phyloP scores from a whole-genome alignment of 768 basidiomycete genomes.

The Lactarius evosmus region DNA sequence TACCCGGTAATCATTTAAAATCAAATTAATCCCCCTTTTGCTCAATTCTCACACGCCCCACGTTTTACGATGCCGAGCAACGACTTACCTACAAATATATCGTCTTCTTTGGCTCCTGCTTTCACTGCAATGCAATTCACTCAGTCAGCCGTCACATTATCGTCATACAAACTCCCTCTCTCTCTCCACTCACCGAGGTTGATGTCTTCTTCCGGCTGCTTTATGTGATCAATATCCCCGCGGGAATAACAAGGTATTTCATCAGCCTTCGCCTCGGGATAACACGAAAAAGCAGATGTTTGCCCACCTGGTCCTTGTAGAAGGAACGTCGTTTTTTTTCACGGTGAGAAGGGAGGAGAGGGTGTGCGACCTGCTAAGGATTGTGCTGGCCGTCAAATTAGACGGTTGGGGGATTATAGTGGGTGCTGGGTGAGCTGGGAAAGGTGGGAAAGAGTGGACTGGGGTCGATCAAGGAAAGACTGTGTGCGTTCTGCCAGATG shows the following conservation, averaged over 20 bases:
- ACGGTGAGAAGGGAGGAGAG: not conserved
- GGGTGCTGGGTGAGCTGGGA: constrained; percentile 23
- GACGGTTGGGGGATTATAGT: constrained; percentile 6
- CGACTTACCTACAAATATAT: constrained; percentile 20
- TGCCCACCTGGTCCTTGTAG: constrained; percentile 10
- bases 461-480: constrained; percentile 28
- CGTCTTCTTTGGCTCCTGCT: constrained; percentile 8
- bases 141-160: not conserved
- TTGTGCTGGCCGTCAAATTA: constrained; percentile 19
- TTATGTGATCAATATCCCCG: constrained; percentile 17
- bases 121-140: not conserved
- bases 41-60: constrained; percentile 39
- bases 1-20: constrained; percentile 21
- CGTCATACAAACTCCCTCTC: not conserved
- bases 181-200: constrained; percentile 12
- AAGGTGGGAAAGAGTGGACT: constrained; percentile 23
- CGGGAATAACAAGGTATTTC: constrained; percentile 16
- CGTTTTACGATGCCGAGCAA: constrained; percentile 40
- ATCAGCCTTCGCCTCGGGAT: constrained; percentile 19
- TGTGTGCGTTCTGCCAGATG: constrained; percentile 27
- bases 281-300: not conserved
- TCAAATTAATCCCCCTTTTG: constrained; percentile 19
- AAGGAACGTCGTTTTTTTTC: constrained; percentile 2
- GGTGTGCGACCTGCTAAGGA: constrained; percentile 1
- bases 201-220: constrained; percentile 14